phyloP scores from a whole-genome alignment of 2,329 filamentous ascomycete genomes.

The Monosporascus sp. region DNA sequence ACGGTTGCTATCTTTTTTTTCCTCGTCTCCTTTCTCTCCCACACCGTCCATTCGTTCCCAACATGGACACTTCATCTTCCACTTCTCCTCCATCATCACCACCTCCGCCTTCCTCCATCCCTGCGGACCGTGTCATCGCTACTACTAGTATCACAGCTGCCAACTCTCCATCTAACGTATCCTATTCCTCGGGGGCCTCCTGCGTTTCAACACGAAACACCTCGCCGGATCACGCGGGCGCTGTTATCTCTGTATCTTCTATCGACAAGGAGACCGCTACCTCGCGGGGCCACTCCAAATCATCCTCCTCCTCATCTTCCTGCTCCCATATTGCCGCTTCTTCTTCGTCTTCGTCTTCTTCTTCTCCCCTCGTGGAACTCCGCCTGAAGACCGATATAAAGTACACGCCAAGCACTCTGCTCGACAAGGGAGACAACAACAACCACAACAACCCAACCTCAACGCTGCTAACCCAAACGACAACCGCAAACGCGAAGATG shows the following conservation, averaged over 20 bases:
- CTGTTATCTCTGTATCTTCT: background rate
- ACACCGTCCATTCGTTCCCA: background rate
- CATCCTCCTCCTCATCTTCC: background rate
- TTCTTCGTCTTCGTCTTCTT: conserved; percentile 7
- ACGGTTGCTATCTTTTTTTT: background rate
- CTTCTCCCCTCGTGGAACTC: conserved; percentile 19
- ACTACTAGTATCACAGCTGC: conserved; percentile 2
- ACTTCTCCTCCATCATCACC: conserved; percentile 21
- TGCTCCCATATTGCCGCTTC: background rate
- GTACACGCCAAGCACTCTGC: conserved; percentile 10
- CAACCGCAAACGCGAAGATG: background rate
- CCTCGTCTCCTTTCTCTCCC: conserved; percentile 1
- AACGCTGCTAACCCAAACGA: background rate
- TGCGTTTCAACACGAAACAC: conserved; percentile 21
- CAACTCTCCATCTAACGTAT: conserved; percentile 22
- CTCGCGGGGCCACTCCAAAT: background rate
- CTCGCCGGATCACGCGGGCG: conserved; percentile 16
- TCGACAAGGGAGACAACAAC: conserved; percentile 2
- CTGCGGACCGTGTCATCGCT: conserved; percentile 6
- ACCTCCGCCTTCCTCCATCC: conserved; percentile 11
- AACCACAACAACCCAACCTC: background rate
- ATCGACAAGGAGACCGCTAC: background rate
- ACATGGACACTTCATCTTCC: background rate
- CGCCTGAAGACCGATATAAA: conserved; percentile 16
- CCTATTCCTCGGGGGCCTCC: conserved; percentile 24